phyloP scores from a whole-genome alignment of 352 stramenopile species.

The Pythium plurisporium region DNA sequence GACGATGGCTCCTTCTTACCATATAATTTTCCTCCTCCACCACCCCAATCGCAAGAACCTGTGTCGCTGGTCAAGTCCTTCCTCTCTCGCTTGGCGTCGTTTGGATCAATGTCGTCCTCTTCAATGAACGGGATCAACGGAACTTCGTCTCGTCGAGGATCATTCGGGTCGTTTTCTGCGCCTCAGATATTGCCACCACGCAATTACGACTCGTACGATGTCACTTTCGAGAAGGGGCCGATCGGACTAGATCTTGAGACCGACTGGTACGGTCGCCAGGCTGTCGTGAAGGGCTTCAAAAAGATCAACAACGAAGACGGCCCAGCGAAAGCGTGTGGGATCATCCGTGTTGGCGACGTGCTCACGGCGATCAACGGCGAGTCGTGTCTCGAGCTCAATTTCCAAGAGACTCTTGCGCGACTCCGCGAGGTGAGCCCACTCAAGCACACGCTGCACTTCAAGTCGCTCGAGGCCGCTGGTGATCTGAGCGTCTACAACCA shows the following conservation, averaged over 20 bases:
- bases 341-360: slow-evolving; percentile 67
- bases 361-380: slow-evolving; percentile 68
- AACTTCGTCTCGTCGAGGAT: slow-evolving; percentile 12
- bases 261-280: slow-evolving; percentile 69
- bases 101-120: slow-evolving; percentile 11
- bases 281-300: slow-evolving; percentile 69
- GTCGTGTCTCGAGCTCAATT: slow-evolving; percentile 66
- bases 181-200: slow-evolving; percentile 17
- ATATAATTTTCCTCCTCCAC: slow-evolving; percentile 9
- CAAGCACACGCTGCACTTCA: slow-evolving; percentile 67
- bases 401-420: slow-evolving; percentile 47
- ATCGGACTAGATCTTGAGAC: slow-evolving; percentile 69
- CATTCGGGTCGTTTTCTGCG: slow-evolving; percentile 16
- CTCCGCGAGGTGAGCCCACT: slow-evolving; percentile 38
- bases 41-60: neutral
- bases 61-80: slow-evolving; percentile 18
- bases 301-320: slow-evolving; percentile 44
- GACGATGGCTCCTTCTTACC: slow-evolving; percentile 12
- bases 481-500: slow-evolving; percentile 65
- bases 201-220: slow-evolving; percentile 68
- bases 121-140: slow-evolving; percentile 7
- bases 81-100: slow-evolving; percentile 17
- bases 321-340: slow-evolving; percentile 44
- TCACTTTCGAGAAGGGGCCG: slow-evolving; percentile 56
- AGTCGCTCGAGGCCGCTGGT: slow-evolving; percentile 55